Base-by-base conservation (phyloP, 352 stramenopile species). In the Globisporangium nagaii region DNA sequence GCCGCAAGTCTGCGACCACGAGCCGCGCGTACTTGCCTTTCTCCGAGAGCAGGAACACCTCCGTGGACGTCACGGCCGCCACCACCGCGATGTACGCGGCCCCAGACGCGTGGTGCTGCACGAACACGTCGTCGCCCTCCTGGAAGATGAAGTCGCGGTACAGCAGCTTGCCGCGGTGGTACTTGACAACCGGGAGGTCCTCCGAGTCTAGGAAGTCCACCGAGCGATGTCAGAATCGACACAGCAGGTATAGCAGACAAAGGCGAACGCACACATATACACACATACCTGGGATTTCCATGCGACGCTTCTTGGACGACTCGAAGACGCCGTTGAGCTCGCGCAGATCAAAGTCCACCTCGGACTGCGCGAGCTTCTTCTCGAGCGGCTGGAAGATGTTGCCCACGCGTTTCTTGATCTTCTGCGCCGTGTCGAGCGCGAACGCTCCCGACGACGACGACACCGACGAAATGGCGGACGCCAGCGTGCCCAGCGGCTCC, bases 81-180 rank as follows among this genome's bases (percentile, higher is more conserved):
- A 93, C 73, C 46, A 90, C 67, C n/a, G 77, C 82, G 34, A 73
- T 62, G 63, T 88, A 88, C 56, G 74, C 71, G 58, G 68, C 80
- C 19, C 73, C 73, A 12, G 60, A 71, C 42, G 66, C 62, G 47
- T 80, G 69, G 62, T 88, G 75, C 60, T 81, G 75, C 52, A 90
- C 79, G 60, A 76, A 79, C 42, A 93, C 66, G 40, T 90, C 79
- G 53, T 93, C 83, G 50, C 79, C 80, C 57, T 93, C 79, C 35
- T 93, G 75, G 56, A 88, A 84, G 51, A 93, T 67, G 60, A 61
- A 73, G 53, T 90, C 79, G 53, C 70, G 75, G 47, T 93, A 93
- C 42, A 93, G 58, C 34, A 93, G 67, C 54, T 85, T 89, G 55
- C 79, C 75, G 47, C 79, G 75, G 53, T 90, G 80, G 66, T 85